Evolutionary conservation across 179 eudicot species (phyloP).

Genomic region (Nepenthes alata): DNA sequence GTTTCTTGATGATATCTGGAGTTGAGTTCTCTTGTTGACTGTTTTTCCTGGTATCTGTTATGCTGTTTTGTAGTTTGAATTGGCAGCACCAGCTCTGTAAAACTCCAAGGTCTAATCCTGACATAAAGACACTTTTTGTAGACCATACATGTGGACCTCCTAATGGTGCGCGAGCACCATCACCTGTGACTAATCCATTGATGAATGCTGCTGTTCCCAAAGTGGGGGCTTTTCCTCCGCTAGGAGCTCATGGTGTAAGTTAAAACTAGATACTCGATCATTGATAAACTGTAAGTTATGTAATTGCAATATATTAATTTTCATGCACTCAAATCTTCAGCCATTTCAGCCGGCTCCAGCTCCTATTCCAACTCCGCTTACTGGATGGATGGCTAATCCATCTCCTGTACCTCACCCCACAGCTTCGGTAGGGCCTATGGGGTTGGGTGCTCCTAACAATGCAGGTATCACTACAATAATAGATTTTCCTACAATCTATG

Average conservation of each 20-base stretch:
- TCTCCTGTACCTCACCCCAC: slow-evolving; percentile 64
- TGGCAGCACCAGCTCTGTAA: slow-evolving; percentile 96
- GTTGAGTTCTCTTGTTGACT: not conserved
- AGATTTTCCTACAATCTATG: too few relatives aligned
- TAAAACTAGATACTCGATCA: not conserved
- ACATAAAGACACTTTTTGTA: slow-evolving; percentile 75
- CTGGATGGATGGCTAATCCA: slow-evolving; percentile 78
- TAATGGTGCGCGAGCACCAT: slow-evolving; percentile 77
- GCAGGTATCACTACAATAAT: slow-evolving; percentile 28
- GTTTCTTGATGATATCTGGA: not conserved
- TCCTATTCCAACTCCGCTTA: slow-evolving; percentile 44
- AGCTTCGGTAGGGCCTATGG: slow-evolving; percentile 66
- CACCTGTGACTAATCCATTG: slow-evolving; percentile 65
- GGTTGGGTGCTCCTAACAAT: slow-evolving; percentile 50
- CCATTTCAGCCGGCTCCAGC: slow-evolving; percentile 62
- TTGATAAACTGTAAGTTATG: not conserved
- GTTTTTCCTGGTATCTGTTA: slow-evolving; percentile 10
- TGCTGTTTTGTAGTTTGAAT: slow-evolving; percentile 47
- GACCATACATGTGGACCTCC: slow-evolving; percentile 88
- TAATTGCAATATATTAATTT: slow-evolving; percentile 11
- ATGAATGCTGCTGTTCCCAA: slow-evolving; percentile 52
- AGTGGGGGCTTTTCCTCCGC: slow-evolving; percentile 62
- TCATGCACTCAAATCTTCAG: slow-evolving; percentile 21
- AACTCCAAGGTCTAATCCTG: slow-evolving; percentile 73
- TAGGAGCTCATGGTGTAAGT: slow-evolving; percentile 82